Conservation (phyloP, 2,329 filamentous ascomycete species). For the Hypoxylon sp. region DNA sequence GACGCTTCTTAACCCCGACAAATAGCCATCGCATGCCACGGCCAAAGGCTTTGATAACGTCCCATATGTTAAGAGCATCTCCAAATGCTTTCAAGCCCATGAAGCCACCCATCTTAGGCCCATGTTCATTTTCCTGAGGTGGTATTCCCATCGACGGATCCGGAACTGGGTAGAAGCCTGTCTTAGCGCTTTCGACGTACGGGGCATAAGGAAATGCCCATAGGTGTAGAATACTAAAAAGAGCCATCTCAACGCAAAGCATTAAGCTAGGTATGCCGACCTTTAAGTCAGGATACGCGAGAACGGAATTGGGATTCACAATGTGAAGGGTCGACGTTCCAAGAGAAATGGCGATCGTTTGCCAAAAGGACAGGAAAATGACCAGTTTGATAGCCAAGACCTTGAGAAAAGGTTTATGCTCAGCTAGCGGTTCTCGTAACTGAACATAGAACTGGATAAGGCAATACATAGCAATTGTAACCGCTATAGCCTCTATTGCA, state of each 20-base stretch:
- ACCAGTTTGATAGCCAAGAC: slow-evolving; percentile 90
- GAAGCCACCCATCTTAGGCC: slow-evolving; percentile 73
- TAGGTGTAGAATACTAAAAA: slow-evolving; percentile 83
- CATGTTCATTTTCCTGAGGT: slow-evolving; percentile 61
- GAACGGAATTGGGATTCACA: slow-evolving; percentile 69
- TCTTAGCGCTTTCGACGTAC: slow-evolving; percentile 68
- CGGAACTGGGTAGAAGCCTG: slow-evolving; percentile 64
- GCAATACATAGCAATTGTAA: slow-evolving; percentile 89
- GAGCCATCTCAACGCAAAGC: slow-evolving; percentile 87
- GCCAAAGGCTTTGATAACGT: slow-evolving; percentile 84
- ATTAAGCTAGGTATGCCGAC: slow-evolving; percentile 84
- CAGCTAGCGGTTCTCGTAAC: slow-evolving; percentile 75
- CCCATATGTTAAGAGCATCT: slow-evolving; percentile 85
- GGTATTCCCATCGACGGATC: slow-evolving; percentile 59
- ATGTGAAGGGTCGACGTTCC: slow-evolving; percentile 73
- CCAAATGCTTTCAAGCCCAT: slow-evolving; percentile 75
- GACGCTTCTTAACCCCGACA: slow-evolving; percentile 75
- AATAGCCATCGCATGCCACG: slow-evolving; percentile 86
- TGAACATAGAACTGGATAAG: slow-evolving; percentile 90
- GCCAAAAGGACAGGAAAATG: slow-evolving; percentile 94
- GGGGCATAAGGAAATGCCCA: slow-evolving; percentile 85
- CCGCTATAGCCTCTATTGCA: slow-evolving; percentile 77
- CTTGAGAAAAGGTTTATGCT: slow-evolving; percentile 82
- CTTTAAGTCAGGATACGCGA: slow-evolving; percentile 82
- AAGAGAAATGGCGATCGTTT: slow-evolving; percentile 69